A percentile compares a stretch with the other conserved stretches of the same genome.
Conservation (phyloP, 306 rosid genomes). For the Lupinus albus region DNA sequence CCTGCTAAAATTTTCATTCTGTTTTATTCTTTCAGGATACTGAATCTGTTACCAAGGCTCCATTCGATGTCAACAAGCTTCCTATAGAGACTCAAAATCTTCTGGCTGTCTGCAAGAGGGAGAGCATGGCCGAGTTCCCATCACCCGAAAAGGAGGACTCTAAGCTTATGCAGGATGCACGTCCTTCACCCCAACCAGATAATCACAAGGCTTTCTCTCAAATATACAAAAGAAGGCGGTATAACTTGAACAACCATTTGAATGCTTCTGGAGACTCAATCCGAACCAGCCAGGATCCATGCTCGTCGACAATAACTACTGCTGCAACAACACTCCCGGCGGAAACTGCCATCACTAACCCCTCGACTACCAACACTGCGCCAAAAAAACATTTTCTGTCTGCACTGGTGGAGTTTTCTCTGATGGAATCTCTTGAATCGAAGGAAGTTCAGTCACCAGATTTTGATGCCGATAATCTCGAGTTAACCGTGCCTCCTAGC, state of each 20-base stretch:
- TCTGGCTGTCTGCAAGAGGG: constrained; percentile 74
- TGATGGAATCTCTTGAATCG: constrained; percentile 75
- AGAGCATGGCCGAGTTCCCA: constrained; percentile 65
- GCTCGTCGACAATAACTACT: constrained; percentile 74
- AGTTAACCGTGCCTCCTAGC: constrained; percentile 65
- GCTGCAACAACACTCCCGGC: constrained; percentile 55
- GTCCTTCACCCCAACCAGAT: constrained; percentile 54
- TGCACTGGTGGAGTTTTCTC: constrained; percentile 86
- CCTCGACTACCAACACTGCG: constrained; percentile 39
- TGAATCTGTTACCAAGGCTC: constrained; percentile 51
- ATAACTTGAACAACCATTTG: constrained; percentile 53
- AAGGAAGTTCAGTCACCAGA: constrained; percentile 58
- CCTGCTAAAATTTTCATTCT: constrained; percentile 19
- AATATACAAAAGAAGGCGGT: constrained; percentile 78
- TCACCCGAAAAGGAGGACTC: constrained; percentile 50
- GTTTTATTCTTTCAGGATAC: constrained; percentile 61
- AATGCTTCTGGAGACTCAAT: constrained; percentile 68
- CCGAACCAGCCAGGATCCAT: constrained; percentile 61
- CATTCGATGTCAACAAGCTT: constrained; percentile 58
- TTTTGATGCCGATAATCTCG: constrained; percentile 48
- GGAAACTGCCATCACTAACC: constrained; percentile 34
- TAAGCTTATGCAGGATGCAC: constrained; percentile 45
- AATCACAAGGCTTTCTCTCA: constrained; percentile 64
- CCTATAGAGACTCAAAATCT: constrained; percentile 61
- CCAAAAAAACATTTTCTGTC: constrained; percentile 77